phyloP scores from a whole-genome alignment of 805 yeast genomes.

The Yamadazyma akitaensis region DNA sequence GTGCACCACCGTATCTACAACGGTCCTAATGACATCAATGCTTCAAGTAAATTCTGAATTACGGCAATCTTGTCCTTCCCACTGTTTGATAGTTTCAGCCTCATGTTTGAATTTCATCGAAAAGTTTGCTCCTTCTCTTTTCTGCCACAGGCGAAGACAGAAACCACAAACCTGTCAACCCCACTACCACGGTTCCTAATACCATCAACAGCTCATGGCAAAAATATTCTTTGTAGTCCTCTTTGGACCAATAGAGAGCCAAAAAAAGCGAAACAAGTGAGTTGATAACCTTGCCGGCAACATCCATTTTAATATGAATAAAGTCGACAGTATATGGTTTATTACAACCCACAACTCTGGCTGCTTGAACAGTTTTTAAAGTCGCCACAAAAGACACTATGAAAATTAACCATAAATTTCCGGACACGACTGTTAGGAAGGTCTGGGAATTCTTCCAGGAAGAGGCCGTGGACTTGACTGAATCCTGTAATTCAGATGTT shows the following conservation, averaged over 20 bases:
- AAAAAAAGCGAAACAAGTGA: neutral
- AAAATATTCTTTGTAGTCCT: neutral
- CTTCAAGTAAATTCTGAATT: neutral
- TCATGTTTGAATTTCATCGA: neutral
- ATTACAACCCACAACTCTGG: neutral
- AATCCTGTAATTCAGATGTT: neutral
- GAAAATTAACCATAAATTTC: neutral
- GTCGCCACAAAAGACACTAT: neutral
- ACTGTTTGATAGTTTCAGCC: neutral
- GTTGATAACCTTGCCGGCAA: neutral
- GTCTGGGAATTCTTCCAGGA: neutral
- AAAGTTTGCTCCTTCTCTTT: neutral
- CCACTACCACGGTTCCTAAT: neutral
- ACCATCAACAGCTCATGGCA: neutral
- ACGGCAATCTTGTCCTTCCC: neutral
- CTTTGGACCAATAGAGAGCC: slow-evolving; percentile 3
- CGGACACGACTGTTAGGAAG: neutral
- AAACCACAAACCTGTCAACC: slow-evolving; percentile 1
- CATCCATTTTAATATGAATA: slow-evolving; percentile 1
- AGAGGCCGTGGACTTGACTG: neutral
- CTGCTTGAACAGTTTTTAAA: neutral
- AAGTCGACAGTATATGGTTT: neutral
- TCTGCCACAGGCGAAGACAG: neutral
- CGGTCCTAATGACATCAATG: too few species aligned
- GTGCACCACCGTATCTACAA: too few species aligned